Conservation (phyloP, 305 asterid genomes). For the Petunia hybrid region DNA sequence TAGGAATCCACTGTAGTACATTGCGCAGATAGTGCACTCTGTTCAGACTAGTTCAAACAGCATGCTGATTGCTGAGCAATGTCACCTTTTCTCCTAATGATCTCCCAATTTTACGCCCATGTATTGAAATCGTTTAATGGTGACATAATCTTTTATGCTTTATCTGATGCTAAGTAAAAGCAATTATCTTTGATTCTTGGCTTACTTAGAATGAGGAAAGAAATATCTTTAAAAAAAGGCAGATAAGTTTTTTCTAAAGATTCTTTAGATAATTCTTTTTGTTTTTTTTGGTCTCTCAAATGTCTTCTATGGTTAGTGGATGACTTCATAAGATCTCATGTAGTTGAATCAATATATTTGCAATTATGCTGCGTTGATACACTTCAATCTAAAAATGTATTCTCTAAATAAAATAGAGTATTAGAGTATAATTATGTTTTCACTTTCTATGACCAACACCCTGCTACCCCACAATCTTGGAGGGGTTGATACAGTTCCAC, state of each 20-base stretch:
- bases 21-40: background rate
- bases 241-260: background rate
- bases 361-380: background rate
- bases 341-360: background rate
- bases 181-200: background rate
- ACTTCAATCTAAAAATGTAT: background rate
- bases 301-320: background rate
- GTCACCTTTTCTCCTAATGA: background rate
- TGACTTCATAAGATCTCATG: background rate
- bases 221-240: background rate
- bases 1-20: conserved; percentile 58
- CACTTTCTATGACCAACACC: background rate
- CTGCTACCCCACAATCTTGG: background rate
- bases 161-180: background rate
- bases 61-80: background rate
- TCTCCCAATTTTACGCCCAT: background rate
- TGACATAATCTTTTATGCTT: background rate
- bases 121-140: background rate
- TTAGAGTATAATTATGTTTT: background rate
- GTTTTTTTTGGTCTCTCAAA: background rate
- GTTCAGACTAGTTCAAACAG: background rate
- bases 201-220: background rate
- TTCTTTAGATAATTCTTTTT: too few relatives aligned
- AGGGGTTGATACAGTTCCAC: background rate
- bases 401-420: background rate